These are phyloP conservation scores for Pseudopyrenochaeta lycopersici DNA, from an alignment of 2,329 filamentous ascomycete genomes.

Conservation along the genomic window DNA sequence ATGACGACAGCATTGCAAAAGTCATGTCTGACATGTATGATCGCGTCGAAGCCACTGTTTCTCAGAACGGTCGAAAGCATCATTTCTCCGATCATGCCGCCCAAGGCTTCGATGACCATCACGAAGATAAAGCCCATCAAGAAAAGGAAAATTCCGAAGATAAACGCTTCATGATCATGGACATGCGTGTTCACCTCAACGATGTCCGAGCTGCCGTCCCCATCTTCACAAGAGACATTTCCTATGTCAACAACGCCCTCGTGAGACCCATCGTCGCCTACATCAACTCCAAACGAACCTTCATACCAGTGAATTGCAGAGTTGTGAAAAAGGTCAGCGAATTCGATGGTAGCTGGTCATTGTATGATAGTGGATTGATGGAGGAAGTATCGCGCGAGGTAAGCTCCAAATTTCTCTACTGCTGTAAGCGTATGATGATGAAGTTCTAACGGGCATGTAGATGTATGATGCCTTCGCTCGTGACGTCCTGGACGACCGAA, in stretches of 20 bases:
- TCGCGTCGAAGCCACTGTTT: constrained; percentile 90
- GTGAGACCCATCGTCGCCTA: constrained; percentile 97
- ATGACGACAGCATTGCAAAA: constrained; percentile 87
- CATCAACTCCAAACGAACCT: constrained; percentile 93
- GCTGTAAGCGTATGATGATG: background rate
- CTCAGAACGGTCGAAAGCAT: constrained; percentile 72
- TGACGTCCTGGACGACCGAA: constrained; percentile 90
- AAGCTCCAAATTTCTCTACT: constrained; percentile 11
- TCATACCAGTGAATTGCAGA: constrained; percentile 93
- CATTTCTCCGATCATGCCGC: constrained; percentile 47
- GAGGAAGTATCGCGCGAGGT: constrained; percentile 89
- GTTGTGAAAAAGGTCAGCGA: constrained; percentile 89
- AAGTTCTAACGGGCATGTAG: constrained; percentile 45
- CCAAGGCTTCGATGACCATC: constrained; percentile 38
- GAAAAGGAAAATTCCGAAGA: constrained; percentile 57
- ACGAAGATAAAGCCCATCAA: constrained; percentile 22
- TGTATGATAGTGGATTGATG: constrained; percentile 93
- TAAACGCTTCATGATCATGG: constrained; percentile 87
- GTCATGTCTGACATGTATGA: constrained; percentile 98
- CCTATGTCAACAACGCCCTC: constrained; percentile 94
- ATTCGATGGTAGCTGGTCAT: constrained; percentile 94
- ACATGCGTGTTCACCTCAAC: constrained; percentile 93
- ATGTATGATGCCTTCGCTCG: constrained; percentile 93
- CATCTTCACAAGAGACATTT: constrained; percentile 88
- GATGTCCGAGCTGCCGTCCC: constrained; percentile 93